phyloP scores from a whole-genome alignment of 768 basidiomycete species.

The Boletus coccyginus region DNA sequence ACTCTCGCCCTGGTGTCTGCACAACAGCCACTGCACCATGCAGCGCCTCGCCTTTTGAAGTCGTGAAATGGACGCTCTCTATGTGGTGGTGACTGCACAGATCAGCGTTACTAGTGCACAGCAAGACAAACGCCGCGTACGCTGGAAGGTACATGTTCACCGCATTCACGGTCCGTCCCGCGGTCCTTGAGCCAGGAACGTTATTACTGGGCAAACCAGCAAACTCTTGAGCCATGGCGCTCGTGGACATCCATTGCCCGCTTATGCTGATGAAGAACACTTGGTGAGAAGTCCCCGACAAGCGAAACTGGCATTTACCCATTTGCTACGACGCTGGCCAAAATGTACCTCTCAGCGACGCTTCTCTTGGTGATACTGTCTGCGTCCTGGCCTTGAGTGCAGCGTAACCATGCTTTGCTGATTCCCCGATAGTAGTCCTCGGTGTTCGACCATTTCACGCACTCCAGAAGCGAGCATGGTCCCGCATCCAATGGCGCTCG shows the following conservation, averaged over 20 bases:
- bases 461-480: conserved; percentile 14
- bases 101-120: background rate
- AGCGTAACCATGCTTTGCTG: conserved; percentile 61
- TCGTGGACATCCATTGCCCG: conserved; percentile 63
- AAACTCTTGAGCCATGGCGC: conserved; percentile 72
- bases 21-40: conserved; percentile 66
- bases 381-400: conserved; percentile 41
- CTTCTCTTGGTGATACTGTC: conserved; percentile 39
- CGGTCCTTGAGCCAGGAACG: conserved; percentile 13
- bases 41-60: conserved; percentile 39
- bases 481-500: background rate
- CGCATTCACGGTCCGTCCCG: conserved; percentile 35
- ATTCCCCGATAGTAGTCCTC: conserved; percentile 72
- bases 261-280: conserved; percentile 49
- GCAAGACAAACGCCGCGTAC: conserved; percentile 37
- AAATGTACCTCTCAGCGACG: conserved; percentile 61
- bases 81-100: conserved; percentile 64
- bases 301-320: conserved; percentile 39
- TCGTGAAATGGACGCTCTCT: conserved; percentile 69
- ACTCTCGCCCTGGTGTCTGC: conserved; percentile 67
- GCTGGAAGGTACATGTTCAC: conserved; percentile 64
- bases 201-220: conserved; percentile 41
- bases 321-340: conserved; percentile 72
- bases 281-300: background rate
- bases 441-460: conserved; percentile 63